Conservation (phyloP, 176 grass and related monocot species). For the Luzula sylvatica region DNA sequence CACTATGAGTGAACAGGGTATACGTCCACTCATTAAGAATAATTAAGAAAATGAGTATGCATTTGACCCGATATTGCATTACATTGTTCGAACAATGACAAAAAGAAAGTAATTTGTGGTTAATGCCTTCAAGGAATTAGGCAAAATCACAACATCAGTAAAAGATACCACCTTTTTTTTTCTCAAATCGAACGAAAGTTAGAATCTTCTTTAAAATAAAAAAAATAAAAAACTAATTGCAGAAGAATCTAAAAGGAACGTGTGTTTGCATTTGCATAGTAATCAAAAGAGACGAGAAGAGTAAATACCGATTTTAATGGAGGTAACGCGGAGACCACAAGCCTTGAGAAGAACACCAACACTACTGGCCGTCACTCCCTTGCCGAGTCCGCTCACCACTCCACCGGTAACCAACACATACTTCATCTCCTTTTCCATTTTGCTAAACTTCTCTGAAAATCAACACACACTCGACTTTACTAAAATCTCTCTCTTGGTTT, state of each 20-base stretch:
- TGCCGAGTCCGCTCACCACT: slow-evolving; percentile 89
- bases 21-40: neutral
- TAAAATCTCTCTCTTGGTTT: slow-evolving; percentile 8
- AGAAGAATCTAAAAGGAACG: neutral
- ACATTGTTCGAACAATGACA: neutral
- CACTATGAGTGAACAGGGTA: neutral
- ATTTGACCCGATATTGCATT: neutral
- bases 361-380: slow-evolving; percentile 91
- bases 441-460: neutral
- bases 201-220: too few species aligned
- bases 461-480: neutral
- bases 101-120: neutral
- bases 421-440: slow-evolving; percentile 82
- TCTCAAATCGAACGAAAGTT: too few species aligned
- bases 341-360: slow-evolving; percentile 83
- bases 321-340: slow-evolving; percentile 77
- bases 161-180: too few species aligned
- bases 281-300: neutral
- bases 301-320: slow-evolving; percentile 81
- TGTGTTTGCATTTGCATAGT: neutral
- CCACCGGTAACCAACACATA: slow-evolving; percentile 91
- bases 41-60: neutral
- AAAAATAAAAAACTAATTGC: too few species aligned
- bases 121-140: neutral
- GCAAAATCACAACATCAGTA: neutral